Base-by-base conservation (phyloP, 1,284 basidiomycete species). In the Trichosporon coremiiforme region DNA sequence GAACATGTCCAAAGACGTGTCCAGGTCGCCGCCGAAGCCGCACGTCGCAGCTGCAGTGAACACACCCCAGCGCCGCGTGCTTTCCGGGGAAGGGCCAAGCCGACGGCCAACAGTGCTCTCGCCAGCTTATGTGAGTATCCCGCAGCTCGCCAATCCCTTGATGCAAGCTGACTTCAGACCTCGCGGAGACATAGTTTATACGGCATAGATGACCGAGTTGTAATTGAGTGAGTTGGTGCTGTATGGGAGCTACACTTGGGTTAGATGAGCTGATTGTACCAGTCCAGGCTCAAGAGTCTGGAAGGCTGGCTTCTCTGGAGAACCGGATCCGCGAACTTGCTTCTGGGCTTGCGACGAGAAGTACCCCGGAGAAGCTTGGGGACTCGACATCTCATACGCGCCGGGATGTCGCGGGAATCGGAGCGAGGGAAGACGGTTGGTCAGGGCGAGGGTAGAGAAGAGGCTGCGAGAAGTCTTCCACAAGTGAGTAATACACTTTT, bases 391-490 rank as follows among this genome's bases (percentile, higher is more conserved):
- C 4, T 71, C 71, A 0, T 45, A 66, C 3, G 72, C 79, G 66
- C 31, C 53, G 1, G 76, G 76, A 4, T 71, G 74, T 9, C 47
- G 66, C n/a, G 77, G 75, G 25, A 74, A 75, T 70, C 84, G 89
- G 70, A 86, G 87, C 29, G 92, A 94, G 80, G 89, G 91, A 77
- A 89, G 91, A 68, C 86, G 87, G 71, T 76, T 91, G 70, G 85
- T 94, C 33, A 89, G 90, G 71, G 86, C 89, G 45, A 86, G 87
- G 64, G 80, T 96, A 55, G 89, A 92, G 80, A 85, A 84, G 65
- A 87, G 88, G 69, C 79, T 96, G 70, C 85, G 93, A 75, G 87
- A 88, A 31, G 90, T 94, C 3, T 97, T 94, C 81, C 90, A 92
- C 78, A 88, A 92, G 94, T 95, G 83, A 83, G 92, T 86, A 22